Evolutionary conservation across 1,284 basidiomycete species (phyloP), one percentile per base, ranked within the genome.

Genomic region (Ustilago sp.): DNA sequence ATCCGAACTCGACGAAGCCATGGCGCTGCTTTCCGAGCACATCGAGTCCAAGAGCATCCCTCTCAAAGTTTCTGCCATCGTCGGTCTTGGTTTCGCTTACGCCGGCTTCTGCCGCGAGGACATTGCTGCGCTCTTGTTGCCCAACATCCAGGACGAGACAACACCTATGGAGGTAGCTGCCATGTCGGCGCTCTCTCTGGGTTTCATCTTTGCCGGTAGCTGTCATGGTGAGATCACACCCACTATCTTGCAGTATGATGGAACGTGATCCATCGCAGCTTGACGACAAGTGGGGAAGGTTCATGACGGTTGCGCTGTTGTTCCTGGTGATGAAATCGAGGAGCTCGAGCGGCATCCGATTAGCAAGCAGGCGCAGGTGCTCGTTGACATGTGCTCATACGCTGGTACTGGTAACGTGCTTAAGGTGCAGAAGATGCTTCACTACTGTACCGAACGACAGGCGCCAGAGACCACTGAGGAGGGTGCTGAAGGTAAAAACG

Each of bases 321-420:
- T 98, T 94, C 88, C 90, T 99, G 51, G 94, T 68, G 94, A 96
- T 87, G 95, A 94, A 0, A 89, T 99, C 74, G 95, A 95, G 86
- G 94, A 93, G 6, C 95, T 99, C 74, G 93, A 96, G n/a, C n/a
- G n/a, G 62, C 94, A 98, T 84, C 93, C 94, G 1, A 90, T 98
- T 64, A 92, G 94, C 32, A 94, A 93, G 83, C 94, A 94, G 59
- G 93, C 94, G 1, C 93, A 94, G 80, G 92, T 98, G 61, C 89
- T 99, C 51, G 94, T 98, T 23, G 94, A 98, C 82, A 93, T 94
- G 53, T 98, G 95, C 86, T 92, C 95, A 2, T 98, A 93, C 85
- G 96, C 95, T 2, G 97, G 94, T 5, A 96, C 94, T 0, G 95
- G 96, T 43, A 97, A 98, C 83, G 96, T 98, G 3, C 89, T 99